Evolutionary conservation across 352 stramenopile species (phyloP).

Genomic region (Elongisporangium prolatum): DNA sequence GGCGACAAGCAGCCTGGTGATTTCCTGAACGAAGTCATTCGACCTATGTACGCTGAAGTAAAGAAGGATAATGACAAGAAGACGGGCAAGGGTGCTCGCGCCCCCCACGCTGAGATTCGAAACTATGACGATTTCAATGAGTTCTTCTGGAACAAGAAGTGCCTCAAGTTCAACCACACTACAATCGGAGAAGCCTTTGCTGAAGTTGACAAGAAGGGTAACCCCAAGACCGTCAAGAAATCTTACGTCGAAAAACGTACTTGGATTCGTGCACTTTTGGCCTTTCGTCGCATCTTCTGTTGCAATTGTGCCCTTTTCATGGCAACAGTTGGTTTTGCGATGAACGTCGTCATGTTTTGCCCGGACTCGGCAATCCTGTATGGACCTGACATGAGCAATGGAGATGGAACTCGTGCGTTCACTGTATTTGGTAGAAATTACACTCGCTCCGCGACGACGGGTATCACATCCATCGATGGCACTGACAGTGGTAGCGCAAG

Average conservation of each 20-base stretch:
- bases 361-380: conserved; percentile 79
- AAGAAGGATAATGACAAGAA: conserved; percentile 90
- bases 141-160: conserved; percentile 88
- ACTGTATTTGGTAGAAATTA: conserved; percentile 62
- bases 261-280: conserved; percentile 70
- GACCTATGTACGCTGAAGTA: conserved; percentile 75
- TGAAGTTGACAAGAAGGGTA: conserved; percentile 77
- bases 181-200: conserved; percentile 68
- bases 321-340: conserved; percentile 48
- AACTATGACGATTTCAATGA: conserved; percentile 90
- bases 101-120: conserved; percentile 67
- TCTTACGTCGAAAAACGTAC: conserved; percentile 79
- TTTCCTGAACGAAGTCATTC: conserved; percentile 73
- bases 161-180: conserved; percentile 67
- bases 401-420: conserved; percentile 31
- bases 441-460: conserved; percentile 19
- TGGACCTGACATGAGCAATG: conserved; percentile 39
- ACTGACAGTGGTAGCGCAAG: conserved; percentile 14
- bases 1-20: conserved; percentile 56
- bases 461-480: neutral
- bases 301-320: conserved; percentile 78
- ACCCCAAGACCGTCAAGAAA: conserved; percentile 79
- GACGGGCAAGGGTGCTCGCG: conserved; percentile 67
- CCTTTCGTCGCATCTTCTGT: conserved; percentile 81
- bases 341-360: conserved; percentile 79